Evolutionary conservation across 2,329 filamentous ascomycete species (phyloP), one percentile per base, ranked within the genome.

Genomic region (Aspergillus sp.): DNA sequence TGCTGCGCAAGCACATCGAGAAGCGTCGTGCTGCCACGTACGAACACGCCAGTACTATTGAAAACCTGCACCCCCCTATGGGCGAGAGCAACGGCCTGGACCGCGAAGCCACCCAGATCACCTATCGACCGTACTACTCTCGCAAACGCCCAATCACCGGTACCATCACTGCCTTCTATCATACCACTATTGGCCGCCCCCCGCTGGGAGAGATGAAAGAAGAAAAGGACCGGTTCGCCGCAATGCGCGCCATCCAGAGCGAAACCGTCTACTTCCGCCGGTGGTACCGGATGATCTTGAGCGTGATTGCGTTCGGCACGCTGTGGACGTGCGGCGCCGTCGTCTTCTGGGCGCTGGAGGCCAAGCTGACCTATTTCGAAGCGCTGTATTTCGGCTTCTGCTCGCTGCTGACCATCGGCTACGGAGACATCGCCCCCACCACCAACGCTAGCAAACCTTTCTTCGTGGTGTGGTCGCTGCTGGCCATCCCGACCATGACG

Each of bases 391-490:
- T 96, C 66, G 85, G 86, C 60, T 96, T 94, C 68, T 84, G 90
- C 32, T 87, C 86, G 2, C 81, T 96, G 20, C 78, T 91, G 2
- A 96, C 92, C 0, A 89, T 96, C 35, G 92, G 92, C 1, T 96
- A 95, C 61, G 92, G 92, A 3, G 90, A 95, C 59, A 70, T 87
- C 4, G 84, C 85, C 1, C 90, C 90, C 0, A 76, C 84, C n/a
- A 89, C 86, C 2, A 92, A 91, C 57, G 81, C 85, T 0, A 90
- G 89, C 1, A 86, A 89, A 50, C 84, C 89, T 0, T 95, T 96
- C 68, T 96, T 95, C 63, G 89, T 96, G n/a, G 86, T 96, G 51
- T 96, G 92, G 92, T 89, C 86, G 13, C 70, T 96, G 1, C 80
- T 96, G 22, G 90, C 91, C 0, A 79, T 96, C 3, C 92, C 92